These are phyloP conservation scores for Cinnamomum micranthum DNA, from an alignment of 164 flowering plant genomes.

Conservation along the genomic window DNA sequence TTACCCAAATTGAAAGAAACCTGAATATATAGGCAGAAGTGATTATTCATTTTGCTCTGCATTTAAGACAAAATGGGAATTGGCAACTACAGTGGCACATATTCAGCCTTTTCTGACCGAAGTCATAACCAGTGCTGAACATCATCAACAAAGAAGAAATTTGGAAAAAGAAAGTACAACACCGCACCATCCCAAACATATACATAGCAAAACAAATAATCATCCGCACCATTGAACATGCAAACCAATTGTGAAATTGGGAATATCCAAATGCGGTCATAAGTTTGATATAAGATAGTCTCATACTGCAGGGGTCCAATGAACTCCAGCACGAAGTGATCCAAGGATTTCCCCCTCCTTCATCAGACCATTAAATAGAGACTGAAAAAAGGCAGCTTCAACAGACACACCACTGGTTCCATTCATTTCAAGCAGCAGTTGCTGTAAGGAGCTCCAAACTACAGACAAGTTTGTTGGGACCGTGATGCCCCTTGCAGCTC, in stretches of 20 bases:
- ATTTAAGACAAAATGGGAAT: not conserved
- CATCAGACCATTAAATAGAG: conserved; percentile 70
- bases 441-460: conserved; percentile 84
- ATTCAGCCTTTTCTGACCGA: not conserved
- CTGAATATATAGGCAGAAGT: not conserved
- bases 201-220: too few species aligned
- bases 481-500: conserved; percentile 81
- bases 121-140: not conserved
- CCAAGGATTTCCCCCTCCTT: conserved; percentile 87
- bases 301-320: conserved; percentile 95
- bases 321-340: conserved; percentile 89
- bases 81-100: not conserved
- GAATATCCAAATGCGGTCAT: not conserved
- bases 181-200: not conserved
- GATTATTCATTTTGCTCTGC: not conserved
- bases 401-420: conserved; percentile 82
- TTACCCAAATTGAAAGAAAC: not conserved
- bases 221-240: not conserved
- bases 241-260: not conserved
- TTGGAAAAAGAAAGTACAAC: not conserved
- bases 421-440: conserved; percentile 60
- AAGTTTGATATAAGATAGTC: not conserved
- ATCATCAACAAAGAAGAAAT: not conserved
- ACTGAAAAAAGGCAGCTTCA: conserved; percentile 80
- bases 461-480: conserved; percentile 78